Evolutionary conservation across 306 rosid genomes (phyloP).

Genomic region (Herpetospermum pedunculosum): DNA sequence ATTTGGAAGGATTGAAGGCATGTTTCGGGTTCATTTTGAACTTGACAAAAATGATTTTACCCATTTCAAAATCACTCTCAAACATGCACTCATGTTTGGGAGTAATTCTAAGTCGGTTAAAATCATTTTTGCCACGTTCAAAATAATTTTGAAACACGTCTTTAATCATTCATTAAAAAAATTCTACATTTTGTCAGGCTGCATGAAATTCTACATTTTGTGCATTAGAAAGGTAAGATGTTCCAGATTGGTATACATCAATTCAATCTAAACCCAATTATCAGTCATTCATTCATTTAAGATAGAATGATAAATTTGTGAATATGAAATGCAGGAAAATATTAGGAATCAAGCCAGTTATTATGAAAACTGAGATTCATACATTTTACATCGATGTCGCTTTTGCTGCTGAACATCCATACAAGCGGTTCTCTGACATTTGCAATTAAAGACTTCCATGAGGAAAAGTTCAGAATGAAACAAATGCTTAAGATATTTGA

Average conservation of each 20-base stretch:
- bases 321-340: not conserved
- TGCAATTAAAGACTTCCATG: constrained; percentile 8
- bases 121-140: too few species aligned
- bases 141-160: too few species aligned
- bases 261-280: not conserved
- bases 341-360: constrained; percentile 16
- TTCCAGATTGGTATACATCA: not conserved
- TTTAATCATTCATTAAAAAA: too few species aligned
- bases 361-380: constrained; percentile 21
- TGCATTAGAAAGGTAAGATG: not conserved
- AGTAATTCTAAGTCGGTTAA: too few species aligned
- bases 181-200: too few species aligned
- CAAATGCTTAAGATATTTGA: not conserved
- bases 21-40: too few species aligned
- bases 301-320: not conserved
- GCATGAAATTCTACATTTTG: not conserved
- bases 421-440: constrained; percentile 32
- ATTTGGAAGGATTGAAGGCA: too few species aligned
- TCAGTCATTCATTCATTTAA: not conserved
- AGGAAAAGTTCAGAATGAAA: not conserved
- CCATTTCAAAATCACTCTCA: too few species aligned
- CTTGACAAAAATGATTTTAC: too few species aligned
- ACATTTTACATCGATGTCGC: constrained; percentile 6
- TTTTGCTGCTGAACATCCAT: constrained; percentile 18
- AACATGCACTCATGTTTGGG: too few species aligned